Evolutionary conservation across 805 yeast genomes (phyloP).

Genomic region (Yarrowia osloensis): DNA sequence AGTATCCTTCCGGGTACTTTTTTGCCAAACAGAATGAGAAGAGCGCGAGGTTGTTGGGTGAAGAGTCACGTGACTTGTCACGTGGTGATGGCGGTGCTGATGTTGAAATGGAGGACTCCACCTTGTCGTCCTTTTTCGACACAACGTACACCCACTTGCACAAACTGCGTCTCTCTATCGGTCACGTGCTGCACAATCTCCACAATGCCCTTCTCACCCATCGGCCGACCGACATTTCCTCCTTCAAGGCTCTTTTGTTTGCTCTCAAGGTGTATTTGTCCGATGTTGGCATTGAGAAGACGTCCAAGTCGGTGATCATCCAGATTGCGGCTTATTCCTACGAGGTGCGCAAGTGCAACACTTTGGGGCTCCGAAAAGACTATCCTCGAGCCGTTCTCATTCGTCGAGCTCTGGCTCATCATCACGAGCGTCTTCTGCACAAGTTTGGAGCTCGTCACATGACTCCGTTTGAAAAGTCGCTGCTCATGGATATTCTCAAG

Average conservation of each 20-base stretch:
- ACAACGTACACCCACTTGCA: slow-evolving; percentile 57
- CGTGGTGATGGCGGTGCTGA: not conserved
- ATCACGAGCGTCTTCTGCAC: slow-evolving; percentile 68
- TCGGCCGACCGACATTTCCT: slow-evolving; percentile 63
- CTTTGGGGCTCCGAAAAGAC: slow-evolving; percentile 65
- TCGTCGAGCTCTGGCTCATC: slow-evolving; percentile 70
- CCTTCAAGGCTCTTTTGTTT: slow-evolving; percentile 62
- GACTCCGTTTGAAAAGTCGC: slow-evolving; percentile 59
- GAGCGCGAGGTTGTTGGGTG: not conserved
- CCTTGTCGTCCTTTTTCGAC: slow-evolving; percentile 37
- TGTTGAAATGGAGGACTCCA: slow-evolving; percentile 45
- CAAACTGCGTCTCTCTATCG: slow-evolving; percentile 58
- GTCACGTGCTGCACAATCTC: slow-evolving; percentile 62
- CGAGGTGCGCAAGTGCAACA: slow-evolving; percentile 60
- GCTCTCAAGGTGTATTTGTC: slow-evolving; percentile 75
- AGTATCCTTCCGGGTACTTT: slow-evolving; percentile 64
- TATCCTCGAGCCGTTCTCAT: slow-evolving; percentile 79
- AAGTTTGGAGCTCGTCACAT: slow-evolving; percentile 74
- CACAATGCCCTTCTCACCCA: slow-evolving; percentile 50
- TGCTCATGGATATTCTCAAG: slow-evolving; percentile 65
- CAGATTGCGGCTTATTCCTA: slow-evolving; percentile 57
- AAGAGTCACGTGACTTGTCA: too few species aligned
- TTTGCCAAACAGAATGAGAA: slow-evolving; percentile 43
- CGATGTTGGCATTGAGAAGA: slow-evolving; percentile 74
- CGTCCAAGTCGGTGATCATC: slow-evolving; percentile 58